Base-by-base conservation (phyloP, 805 yeast species). In the Schwanniomyces sp. region DNA sequence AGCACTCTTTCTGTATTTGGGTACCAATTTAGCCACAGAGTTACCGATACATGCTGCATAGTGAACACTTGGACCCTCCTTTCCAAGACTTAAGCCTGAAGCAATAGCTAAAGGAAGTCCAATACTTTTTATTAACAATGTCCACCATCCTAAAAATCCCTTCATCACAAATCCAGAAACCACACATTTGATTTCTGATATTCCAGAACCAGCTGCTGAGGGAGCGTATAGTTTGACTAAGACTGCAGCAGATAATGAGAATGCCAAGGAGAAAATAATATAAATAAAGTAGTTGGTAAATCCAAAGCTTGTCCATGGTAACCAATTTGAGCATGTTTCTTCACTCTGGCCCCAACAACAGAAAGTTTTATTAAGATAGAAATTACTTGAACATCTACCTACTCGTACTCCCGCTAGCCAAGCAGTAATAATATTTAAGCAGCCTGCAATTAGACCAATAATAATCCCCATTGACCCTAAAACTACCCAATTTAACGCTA, bases 21-120 rank as follows among this genome's bases (percentile, higher is more conserved):
- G 58, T 47, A 85, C 74, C 39, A 82, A 62, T 34, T 77, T 76
- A 0, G 94, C 84, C 10, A 90, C 70, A n/a, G 83, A 78, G 57
- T 84, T 83, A 0, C 97, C 99, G n/a, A 87, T 92, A 64, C 98
- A 91, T 0, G 91, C 96, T 0, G 99, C 97, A 66, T 92, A 94
- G 67, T 94, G 99, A 10, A 94, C 99, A 57, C 92, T 84, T 1
- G 99, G 99, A 0, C 99, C 99, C 63, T 94, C 99, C 67, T 94
- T 94, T 18, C 99, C 99, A 5, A 94, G 87, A 55, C 92, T 86
- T 34, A 94, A 67, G 0, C 99, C 99, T 1, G 97, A 85, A 0
- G 96, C 91, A 58, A 94, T 94, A 0, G 96, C 89, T 50, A 94
- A 70, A 0, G 99, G 99, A 38, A 94, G 69, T 0, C 95, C 88